Conservation (phyloP, 2,329 filamentous ascomycete genomes). For the Paecilomyces formosus region DNA sequence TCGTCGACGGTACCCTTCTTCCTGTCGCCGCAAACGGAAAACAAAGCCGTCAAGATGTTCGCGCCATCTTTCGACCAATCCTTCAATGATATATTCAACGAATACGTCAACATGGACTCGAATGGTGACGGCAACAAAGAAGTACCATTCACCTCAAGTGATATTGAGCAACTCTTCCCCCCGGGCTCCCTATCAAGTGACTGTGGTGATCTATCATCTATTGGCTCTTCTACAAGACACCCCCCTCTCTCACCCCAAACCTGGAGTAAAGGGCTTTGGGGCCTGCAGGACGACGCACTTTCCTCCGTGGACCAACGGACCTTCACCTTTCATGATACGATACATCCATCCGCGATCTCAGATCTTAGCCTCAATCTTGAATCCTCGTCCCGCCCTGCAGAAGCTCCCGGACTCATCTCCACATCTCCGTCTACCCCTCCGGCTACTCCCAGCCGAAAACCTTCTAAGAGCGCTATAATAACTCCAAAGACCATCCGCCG, state of each 20-base stretch:
- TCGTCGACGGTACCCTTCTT: slow-evolving; percentile 12
- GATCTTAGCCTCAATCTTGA: slow-evolving; percentile 26
- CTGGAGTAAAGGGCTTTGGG: slow-evolving; percentile 48
- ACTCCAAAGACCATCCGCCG: slow-evolving; percentile 32
- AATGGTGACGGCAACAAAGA: slow-evolving; percentile 42
- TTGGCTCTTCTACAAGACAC: slow-evolving; percentile 39
- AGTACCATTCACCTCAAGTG: slow-evolving; percentile 37
- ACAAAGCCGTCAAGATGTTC: slow-evolving; percentile 48
- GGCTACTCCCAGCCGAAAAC: slow-evolving; percentile 28
- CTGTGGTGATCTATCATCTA: slow-evolving; percentile 44
- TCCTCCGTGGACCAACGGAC: slow-evolving; percentile 20
- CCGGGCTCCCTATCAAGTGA: slow-evolving; percentile 44
- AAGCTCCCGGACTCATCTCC: slow-evolving; percentile 12
- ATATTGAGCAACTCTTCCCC: slow-evolving; percentile 47
- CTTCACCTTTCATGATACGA: slow-evolving; percentile 28
- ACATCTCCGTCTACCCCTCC: slow-evolving; percentile 29
- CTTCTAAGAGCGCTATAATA: slow-evolving; percentile 26
- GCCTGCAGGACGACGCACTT: slow-evolving; percentile 44
- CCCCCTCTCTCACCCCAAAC: slow-evolving; percentile 39
- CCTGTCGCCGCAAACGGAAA: slow-evolving; percentile 32
- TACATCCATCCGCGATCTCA: slow-evolving; percentile 29
- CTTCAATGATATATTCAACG: slow-evolving; percentile 56
- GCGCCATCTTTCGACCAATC: slow-evolving; percentile 43
- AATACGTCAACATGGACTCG: slow-evolving; percentile 54
- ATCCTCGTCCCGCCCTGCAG: slow-evolving; percentile 18